These are phyloP conservation scores for Boletus sp. DNA, from an alignment of 1,284 basidiomycete genomes.

Conservation along the genomic window DNA sequence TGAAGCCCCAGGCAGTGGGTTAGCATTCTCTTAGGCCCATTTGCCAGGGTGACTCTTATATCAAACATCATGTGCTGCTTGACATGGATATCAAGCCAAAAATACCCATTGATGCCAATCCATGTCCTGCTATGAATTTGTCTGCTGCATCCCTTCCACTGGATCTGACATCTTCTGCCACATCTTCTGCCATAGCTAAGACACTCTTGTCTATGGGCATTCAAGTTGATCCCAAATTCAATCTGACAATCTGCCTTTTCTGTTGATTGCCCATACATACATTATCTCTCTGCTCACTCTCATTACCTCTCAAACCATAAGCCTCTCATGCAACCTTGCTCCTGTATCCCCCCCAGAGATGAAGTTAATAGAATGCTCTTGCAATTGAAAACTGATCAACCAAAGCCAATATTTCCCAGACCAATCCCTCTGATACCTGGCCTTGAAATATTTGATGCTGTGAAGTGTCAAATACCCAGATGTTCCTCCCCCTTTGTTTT, in stretches of 20 bases:
- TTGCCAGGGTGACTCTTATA: too few relatives aligned
- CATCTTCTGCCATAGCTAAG: background rate
- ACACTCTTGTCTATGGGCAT: background rate
- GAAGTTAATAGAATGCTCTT: background rate
- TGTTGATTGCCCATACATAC: background rate
- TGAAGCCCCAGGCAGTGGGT: too few relatives aligned
- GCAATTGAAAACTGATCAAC: background rate
- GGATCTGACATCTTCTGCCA: background rate
- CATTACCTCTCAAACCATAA: background rate
- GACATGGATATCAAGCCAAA: background rate
- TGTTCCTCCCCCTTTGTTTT: background rate
- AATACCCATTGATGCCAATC: background rate
- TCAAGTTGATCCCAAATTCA: background rate
- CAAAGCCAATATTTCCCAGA: background rate
- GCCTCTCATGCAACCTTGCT: background rate
- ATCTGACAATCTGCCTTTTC: background rate
- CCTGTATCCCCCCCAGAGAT: background rate
- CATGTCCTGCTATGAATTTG: background rate
- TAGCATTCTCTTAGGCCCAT: too few relatives aligned
- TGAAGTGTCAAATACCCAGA: background rate
- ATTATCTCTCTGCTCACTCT: background rate
- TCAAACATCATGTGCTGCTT: background rate
- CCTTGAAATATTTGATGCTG: background rate
- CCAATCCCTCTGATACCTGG: background rate
- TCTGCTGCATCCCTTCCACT: background rate